Percentiles rank a stretch among this genome's conserved stretches.
Evolutionary conservation across 2,329 filamentous ascomycete genomes (phyloP).

Genomic region (Dactylellina sp.): DNA sequence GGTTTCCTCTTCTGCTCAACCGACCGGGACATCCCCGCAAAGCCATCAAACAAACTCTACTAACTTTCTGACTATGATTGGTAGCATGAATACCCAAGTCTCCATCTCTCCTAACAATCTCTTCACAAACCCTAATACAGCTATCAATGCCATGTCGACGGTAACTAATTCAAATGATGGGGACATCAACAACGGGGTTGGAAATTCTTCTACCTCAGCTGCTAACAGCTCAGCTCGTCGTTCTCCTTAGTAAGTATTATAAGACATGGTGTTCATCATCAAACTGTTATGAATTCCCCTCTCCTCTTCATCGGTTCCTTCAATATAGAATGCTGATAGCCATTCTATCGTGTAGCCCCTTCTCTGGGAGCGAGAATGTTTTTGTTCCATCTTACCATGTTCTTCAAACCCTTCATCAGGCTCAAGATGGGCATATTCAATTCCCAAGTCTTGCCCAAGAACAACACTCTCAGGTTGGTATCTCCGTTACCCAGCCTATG

Average conservation of each 20-base stretch:
- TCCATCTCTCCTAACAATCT: too few species aligned
- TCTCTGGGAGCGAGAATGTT: conserved; percentile 22
- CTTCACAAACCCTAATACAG: too few species aligned
- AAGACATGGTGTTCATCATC: neutral
- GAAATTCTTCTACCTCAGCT: neutral
- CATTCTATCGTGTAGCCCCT: conserved; percentile 4
- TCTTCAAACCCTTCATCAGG: neutral
- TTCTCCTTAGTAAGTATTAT: conserved; percentile 8
- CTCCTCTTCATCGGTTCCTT: neutral
- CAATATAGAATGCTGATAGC: neutral
- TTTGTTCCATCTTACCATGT: conserved; percentile 16
- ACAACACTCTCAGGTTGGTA: neutral
- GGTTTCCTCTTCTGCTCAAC: too few species aligned
- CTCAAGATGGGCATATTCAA: neutral
- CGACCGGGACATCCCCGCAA: too few species aligned
- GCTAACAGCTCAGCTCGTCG: neutral
- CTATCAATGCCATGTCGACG: neutral
- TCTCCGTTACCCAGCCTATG: neutral
- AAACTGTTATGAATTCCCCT: neutral
- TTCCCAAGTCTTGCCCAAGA: neutral
- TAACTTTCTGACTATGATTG: too few species aligned
- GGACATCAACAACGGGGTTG: neutral
- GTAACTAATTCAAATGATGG: conserved; percentile 1
- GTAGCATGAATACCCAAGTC: too few species aligned
- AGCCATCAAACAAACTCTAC: too few species aligned